Base-by-base conservation (phyloP, 768 basidiomycete genomes). In the Lanmaoa pseudosensibilis region DNA sequence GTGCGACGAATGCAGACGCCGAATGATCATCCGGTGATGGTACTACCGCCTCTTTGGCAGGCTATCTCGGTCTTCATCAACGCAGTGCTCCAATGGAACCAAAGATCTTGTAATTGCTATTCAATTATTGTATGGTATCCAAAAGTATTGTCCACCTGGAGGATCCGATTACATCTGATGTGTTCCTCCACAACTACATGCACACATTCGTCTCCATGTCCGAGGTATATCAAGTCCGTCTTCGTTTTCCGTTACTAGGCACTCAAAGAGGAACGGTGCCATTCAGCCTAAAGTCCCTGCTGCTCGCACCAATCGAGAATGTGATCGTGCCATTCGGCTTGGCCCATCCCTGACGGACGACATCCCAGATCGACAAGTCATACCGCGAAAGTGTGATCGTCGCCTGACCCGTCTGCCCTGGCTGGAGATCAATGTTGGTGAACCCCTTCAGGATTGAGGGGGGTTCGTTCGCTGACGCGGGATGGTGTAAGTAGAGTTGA, bases 301-400 rank as follows among this genome's bases (percentile, higher is more conserved):
- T 88, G 65, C 88, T 90, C 56, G 81, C 78, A 18, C 89, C 89
- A 38, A 91, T 73, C 6, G 82, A 80, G 48, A 94, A 78, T 21
- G 73, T 73, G 64, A 89, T 84, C 40, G 67, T 76, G 2, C 90
- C 91, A 2, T 71, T 64, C 1, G 92, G 90, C 60, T 80, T 83
- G 58, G 76, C 75, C 91, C 92, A 94, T 3, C 87, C 84, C 69
- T 94, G 92, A 25, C 77, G 75, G 11, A 71, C 79, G 2, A 80
- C 81, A 69, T 93, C 88, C 92, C 90, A 93, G 52, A 90, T 78
- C 21, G 84, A 87, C 62, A 90, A 63, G 60, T 88, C 86, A 62
- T 89, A 85, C 36, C 86, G 77, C 15, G 88, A 85, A 33, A 92
- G 74, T 9, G 76, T 79, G 61, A 92, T 78, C 7, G 74, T 78